These are phyloP conservation scores for Leptoxyphium fumago DNA, from an alignment of 2,329 filamentous ascomycete species.

Conservation along the genomic window DNA sequence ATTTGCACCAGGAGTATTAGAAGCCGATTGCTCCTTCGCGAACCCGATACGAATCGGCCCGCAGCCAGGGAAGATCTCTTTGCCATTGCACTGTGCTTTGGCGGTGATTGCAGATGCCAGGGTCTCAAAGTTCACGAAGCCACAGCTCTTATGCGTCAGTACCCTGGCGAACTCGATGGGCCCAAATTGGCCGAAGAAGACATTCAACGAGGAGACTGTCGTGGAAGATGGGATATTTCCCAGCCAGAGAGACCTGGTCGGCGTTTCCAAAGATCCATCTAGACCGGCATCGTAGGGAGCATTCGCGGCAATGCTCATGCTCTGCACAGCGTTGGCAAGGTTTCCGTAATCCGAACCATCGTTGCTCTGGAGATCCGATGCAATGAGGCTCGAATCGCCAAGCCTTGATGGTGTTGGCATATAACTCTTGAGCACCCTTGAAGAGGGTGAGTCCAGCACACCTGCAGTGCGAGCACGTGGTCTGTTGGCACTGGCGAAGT, in stretches of 20 bases:
- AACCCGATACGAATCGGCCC: constrained; percentile 93
- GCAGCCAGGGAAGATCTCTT: constrained; percentile 95
- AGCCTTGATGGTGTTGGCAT: constrained; percentile 62
- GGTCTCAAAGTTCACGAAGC: constrained; percentile 93
- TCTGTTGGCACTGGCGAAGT: constrained; percentile 63
- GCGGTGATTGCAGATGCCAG: constrained; percentile 83
- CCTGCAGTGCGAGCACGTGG: constrained; percentile 85
- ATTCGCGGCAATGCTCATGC: constrained; percentile 58
- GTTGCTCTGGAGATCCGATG: constrained; percentile 57
- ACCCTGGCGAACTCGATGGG: constrained; percentile 83
- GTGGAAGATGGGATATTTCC: constrained; percentile 95
- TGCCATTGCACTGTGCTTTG: constrained; percentile 77
- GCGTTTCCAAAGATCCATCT: constrained; percentile 70
- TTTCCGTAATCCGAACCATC: constrained; percentile 70
- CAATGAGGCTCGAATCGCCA: constrained; percentile 54
- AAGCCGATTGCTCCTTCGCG: constrained; percentile 84
- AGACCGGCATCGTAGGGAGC: constrained; percentile 51
- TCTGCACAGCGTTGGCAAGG: constrained; percentile 67
- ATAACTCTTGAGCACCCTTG: constrained; percentile 52
- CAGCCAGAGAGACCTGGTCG: constrained; percentile 89
- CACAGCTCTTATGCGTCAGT: constrained; percentile 95
- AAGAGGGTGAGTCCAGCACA: constrained; percentile 64
- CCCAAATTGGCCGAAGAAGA: constrained; percentile 91
- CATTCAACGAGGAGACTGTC: constrained; percentile 82
- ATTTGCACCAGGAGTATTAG: constrained; percentile 75